Conservation (phyloP, 768 basidiomycete species). For the Daedaleopsis sinensis region DNA sequence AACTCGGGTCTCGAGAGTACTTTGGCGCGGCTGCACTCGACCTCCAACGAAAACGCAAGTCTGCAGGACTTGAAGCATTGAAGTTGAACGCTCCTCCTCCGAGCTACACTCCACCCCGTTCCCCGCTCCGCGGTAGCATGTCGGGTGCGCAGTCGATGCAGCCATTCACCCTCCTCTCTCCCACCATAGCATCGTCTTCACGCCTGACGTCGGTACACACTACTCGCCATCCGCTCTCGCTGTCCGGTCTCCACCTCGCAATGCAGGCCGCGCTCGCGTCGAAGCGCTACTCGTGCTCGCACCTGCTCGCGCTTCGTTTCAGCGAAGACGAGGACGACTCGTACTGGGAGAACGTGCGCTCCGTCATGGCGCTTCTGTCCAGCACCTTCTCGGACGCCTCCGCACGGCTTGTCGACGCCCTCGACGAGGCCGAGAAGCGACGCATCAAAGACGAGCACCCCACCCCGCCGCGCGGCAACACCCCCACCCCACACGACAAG, state of each 20-base stretch:
- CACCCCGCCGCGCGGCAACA: conserved; percentile 31
- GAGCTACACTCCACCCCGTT: conserved; percentile 22
- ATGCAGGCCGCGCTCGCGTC: conserved; percentile 70
- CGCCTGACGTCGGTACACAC: conserved; percentile 66
- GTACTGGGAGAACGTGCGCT: conserved; percentile 86
- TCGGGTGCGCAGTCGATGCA: background rate
- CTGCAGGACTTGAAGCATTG: conserved; percentile 54
- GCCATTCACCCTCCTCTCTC: conserved; percentile 1
- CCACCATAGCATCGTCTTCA: conserved; percentile 42
- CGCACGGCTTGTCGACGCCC: conserved; percentile 59
- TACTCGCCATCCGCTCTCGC: conserved; percentile 65
- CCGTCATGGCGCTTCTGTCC: conserved; percentile 71
- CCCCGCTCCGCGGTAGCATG: conserved; percentile 14
- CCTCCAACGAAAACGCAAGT: conserved; percentile 56
- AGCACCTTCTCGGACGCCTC: conserved; percentile 69
- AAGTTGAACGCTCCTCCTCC: conserved; percentile 45
- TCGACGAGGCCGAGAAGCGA: conserved; percentile 61
- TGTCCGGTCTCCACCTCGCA: conserved; percentile 60
- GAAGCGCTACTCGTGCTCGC: conserved; percentile 77
- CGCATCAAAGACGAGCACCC: conserved; percentile 54
- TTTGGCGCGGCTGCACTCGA: conserved; percentile 69
- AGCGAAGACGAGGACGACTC: conserved; percentile 64
- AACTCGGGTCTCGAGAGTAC: conserved; percentile 31
- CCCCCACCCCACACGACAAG: conserved; percentile 1
- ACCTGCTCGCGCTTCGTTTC: conserved; percentile 80